phyloP scores from a whole-genome alignment of 164 flowering plant species.

The Chimonanthus praecox region DNA sequence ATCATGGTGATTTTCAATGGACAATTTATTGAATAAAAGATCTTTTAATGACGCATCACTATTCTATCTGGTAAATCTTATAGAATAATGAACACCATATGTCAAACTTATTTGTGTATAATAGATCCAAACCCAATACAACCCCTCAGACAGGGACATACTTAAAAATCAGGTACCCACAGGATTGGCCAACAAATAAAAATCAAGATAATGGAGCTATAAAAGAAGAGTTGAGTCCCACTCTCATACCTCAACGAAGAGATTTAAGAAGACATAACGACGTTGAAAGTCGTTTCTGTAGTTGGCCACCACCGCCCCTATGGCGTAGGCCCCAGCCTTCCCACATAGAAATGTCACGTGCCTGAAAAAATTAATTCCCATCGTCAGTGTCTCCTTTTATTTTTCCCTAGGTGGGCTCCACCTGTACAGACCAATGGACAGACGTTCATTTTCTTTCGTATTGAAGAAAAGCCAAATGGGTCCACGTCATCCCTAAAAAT shows the following conservation, averaged over 20 bases:
- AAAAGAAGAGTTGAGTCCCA: background rate
- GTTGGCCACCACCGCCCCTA: constrained; percentile 67
- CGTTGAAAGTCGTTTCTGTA: constrained; percentile 43
- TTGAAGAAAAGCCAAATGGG: background rate
- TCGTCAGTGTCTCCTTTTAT: background rate
- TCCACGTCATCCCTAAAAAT: background rate
- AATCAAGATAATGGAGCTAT: background rate
- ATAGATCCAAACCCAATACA: too few species aligned
- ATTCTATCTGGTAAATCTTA: too few species aligned
- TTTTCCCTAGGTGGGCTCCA: background rate
- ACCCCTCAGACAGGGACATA: too few species aligned
- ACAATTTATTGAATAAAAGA: too few species aligned
- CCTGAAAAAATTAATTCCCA: constrained; percentile 28
- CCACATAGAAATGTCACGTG: constrained; percentile 81
- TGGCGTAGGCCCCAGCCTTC: constrained; percentile 66
- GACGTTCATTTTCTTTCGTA: background rate
- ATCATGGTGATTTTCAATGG: too few species aligned
- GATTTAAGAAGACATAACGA: constrained; percentile 39
- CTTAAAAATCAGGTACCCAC: background rate
- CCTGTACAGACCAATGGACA: background rate
- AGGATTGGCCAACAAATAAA: background rate
- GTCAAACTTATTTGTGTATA: too few species aligned
- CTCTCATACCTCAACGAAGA: constrained; percentile 56
- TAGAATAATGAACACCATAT: background rate
- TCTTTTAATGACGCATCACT: too few species aligned